These are phyloP conservation scores for Clonostachys byssicola DNA, from an alignment of 2,329 filamentous ascomycete genomes.

Conservation along the genomic window DNA sequence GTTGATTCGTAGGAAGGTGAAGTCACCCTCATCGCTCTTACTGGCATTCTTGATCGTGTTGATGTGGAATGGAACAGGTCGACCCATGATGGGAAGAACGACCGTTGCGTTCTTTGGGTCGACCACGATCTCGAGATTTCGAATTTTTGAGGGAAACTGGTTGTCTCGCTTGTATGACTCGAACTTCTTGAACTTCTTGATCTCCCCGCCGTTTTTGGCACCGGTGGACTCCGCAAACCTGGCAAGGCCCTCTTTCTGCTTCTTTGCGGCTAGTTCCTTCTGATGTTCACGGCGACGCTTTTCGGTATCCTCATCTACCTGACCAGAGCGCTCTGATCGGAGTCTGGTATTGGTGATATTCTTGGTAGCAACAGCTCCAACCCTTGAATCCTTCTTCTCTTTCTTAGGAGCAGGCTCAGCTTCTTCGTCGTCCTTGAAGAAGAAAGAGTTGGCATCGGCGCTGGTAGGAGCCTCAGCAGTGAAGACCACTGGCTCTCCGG, in stretches of 20 bases:
- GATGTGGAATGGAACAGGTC: slow-evolving; percentile 97
- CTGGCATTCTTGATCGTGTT: slow-evolving; percentile 98
- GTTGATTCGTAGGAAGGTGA: slow-evolving; percentile 92
- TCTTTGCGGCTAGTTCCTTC: slow-evolving; percentile 80
- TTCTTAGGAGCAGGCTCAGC: slow-evolving; percentile 84
- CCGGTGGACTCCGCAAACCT: slow-evolving; percentile 83
- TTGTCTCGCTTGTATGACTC: slow-evolving; percentile 99
- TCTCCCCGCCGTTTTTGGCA: slow-evolving; percentile 81
- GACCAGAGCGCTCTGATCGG: slow-evolving; percentile 83
- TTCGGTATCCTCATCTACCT: slow-evolving; percentile 86
- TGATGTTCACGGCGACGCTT: slow-evolving; percentile 86
- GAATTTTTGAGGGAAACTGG: slow-evolving; percentile 78
- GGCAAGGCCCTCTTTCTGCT: slow-evolving; percentile 82
- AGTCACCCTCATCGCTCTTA: slow-evolving; percentile 94
- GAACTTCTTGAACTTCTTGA: slow-evolving; percentile 98
- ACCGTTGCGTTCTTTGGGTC: slow-evolving; percentile 88
- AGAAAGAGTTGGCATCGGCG: slow-evolving; percentile 93
- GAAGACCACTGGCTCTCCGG: slow-evolving; percentile 78
- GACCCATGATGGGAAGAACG: slow-evolving; percentile 93
- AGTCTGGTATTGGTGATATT: slow-evolving; percentile 95
- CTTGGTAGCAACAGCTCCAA: slow-evolving; percentile 85
- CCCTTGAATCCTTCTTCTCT: slow-evolving; percentile 77
- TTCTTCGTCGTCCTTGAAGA: slow-evolving; percentile 96
- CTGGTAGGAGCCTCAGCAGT: slow-evolving; percentile 90
- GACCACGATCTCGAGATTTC: slow-evolving; percentile 84